These are phyloP conservation scores for Crucihimalaya himalaica DNA, from an alignment of 345 rosid genomes.

Conservation along the genomic window DNA sequence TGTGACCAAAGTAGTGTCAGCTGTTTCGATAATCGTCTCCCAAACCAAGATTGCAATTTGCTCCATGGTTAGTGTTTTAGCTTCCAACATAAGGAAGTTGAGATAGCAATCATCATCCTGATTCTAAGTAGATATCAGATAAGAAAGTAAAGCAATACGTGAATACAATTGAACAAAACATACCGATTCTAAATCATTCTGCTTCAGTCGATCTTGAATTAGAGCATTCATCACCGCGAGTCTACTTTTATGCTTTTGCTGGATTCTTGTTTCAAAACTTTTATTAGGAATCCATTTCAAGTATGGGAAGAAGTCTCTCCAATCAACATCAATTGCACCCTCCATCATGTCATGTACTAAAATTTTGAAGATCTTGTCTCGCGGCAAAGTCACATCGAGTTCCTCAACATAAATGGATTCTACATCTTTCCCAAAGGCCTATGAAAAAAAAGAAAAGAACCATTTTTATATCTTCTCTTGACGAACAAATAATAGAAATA, in stretches of 20 bases:
- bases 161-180: neutral
- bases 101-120: constrained; percentile 65
- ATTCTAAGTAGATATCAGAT: constrained; percentile 8
- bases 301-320: constrained; percentile 97
- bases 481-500: neutral
- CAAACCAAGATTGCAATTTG: constrained; percentile 66
- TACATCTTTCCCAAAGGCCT: constrained; percentile 71
- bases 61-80: constrained; percentile 58
- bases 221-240: constrained; percentile 69
- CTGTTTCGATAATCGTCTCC: constrained; percentile 74
- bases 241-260: constrained; percentile 51
- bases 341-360: constrained; percentile 77
- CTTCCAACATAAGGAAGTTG: constrained; percentile 62
- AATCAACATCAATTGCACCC: constrained; percentile 82
- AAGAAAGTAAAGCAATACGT: neutral
- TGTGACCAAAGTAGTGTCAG: constrained; percentile 79
- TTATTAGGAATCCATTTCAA: constrained; percentile 77
- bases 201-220: constrained; percentile 49
- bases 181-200: constrained; percentile 62
- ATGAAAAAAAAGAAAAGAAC: neutral
- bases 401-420: constrained; percentile 69
- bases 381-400: constrained; percentile 59
- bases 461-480: neutral
- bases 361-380: constrained; percentile 52
- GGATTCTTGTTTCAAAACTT: constrained; percentile 54